Conservation (phyloP, 2,329 filamentous ascomycete species). For the Blastomyces silverae region DNA sequence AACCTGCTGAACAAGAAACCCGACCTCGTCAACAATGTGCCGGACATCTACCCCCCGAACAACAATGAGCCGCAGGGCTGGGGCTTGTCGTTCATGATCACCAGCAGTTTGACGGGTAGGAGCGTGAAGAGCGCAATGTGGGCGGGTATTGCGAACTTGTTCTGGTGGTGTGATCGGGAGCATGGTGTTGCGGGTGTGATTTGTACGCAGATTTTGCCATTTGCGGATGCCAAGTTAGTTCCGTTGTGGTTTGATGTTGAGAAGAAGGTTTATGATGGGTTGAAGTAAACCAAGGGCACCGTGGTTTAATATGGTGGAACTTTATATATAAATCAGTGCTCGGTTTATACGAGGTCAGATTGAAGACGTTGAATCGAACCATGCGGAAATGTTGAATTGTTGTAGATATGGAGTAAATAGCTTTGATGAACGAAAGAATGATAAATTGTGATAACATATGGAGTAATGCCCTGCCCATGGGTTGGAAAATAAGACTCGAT, state of each 20-base stretch:
- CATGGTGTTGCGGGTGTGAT: constrained; percentile 52
- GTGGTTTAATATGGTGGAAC: background rate
- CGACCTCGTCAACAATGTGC: constrained; percentile 43
- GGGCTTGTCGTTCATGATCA: constrained; percentile 56
- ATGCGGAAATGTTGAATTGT: background rate
- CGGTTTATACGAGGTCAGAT: background rate
- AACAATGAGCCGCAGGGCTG: constrained; percentile 54
- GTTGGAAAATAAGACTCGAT: background rate
- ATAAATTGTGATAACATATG: background rate
- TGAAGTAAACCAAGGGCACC: constrained; percentile 5
- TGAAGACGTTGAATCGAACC: background rate
- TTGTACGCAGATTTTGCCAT: constrained; percentile 48
- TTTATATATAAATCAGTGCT: background rate
- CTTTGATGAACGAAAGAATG: background rate
- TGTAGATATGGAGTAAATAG: background rate
- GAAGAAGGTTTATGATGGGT: constrained; percentile 33
- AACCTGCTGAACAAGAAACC: constrained; percentile 44
- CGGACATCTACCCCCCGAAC: constrained; percentile 47
- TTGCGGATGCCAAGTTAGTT: constrained; percentile 41
- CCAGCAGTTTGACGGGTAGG: constrained; percentile 47
- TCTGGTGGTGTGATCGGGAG: constrained; percentile 58
- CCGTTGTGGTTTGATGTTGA: constrained; percentile 40
- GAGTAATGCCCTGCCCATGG: background rate
- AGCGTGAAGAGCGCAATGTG: constrained; percentile 49
- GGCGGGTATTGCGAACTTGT: constrained; percentile 56